Percentiles rank a stretch among this genome's conserved stretches.
phyloP scores from a whole-genome alignment of 306 rosid species.

The Sphenostylis stenocarpa region DNA sequence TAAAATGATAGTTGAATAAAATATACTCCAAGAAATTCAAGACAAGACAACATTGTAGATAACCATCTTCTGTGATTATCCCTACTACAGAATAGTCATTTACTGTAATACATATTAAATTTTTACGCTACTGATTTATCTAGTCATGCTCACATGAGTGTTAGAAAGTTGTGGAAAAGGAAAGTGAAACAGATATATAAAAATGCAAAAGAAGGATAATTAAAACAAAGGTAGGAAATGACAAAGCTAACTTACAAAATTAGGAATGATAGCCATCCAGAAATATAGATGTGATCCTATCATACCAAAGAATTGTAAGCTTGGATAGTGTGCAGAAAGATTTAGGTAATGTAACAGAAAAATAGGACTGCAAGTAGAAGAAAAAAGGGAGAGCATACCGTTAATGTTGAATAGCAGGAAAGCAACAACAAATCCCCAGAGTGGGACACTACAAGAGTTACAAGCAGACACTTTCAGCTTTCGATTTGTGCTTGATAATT shows the following conservation, averaged over 20 bases:
- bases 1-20: background rate
- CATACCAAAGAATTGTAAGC: conserved; percentile 14
- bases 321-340: conserved; percentile 3
- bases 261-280: conserved; percentile 81
- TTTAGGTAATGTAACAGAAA: background rate
- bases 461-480: conserved; percentile 16
- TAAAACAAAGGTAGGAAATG: background rate
- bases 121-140: background rate
- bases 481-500: conserved; percentile 1
- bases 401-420: conserved; percentile 70
- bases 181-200: background rate
- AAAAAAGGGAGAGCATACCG: conserved; percentile 40
- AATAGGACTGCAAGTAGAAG: background rate
- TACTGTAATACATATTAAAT: background rate
- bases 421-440: conserved; percentile 84
- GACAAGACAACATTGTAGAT: background rate
- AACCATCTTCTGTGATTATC: background rate
- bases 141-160: background rate
- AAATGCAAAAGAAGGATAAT: background rate
- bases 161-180: background rate
- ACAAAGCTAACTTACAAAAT: conserved; percentile 49
- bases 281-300: conserved; percentile 76
- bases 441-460: conserved; percentile 56
- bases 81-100: background rate
- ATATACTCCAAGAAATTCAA: background rate